Percentiles rank a stretch among this genome's conserved stretches.
Conservation (phyloP, 2,329 filamentous ascomycete species). For the Aureobasidium zeae region DNA sequence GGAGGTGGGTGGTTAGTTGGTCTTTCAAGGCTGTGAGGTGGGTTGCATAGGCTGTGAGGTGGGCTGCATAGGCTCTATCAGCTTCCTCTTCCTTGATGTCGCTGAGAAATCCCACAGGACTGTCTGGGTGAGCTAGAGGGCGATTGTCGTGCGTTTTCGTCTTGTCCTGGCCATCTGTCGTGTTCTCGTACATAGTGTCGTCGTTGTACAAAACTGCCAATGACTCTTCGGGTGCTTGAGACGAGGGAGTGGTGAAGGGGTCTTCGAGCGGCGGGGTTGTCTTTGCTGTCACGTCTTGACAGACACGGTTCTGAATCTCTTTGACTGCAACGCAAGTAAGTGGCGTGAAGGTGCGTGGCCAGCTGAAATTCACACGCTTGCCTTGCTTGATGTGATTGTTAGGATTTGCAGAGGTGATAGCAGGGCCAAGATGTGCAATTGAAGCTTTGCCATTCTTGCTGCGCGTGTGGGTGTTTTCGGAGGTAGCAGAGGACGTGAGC, state of each 20-base stretch:
- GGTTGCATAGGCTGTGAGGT: not conserved
- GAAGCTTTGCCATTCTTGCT: not conserved
- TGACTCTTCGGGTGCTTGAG: not conserved
- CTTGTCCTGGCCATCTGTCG: not conserved
- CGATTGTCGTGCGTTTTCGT: no score
- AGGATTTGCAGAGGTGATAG: not conserved
- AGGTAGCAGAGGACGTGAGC: not conserved
- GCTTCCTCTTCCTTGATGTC: constrained; percentile 10
- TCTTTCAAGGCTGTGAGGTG: constrained; percentile 24
- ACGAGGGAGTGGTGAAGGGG: not conserved
- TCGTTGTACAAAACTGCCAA: not conserved
- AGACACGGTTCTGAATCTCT: not conserved
- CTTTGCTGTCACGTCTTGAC: constrained; percentile 1
- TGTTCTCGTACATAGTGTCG: not conserved
- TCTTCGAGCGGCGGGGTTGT: constrained; percentile 2
- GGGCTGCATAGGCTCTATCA: constrained; percentile 6
- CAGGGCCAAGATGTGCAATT: constrained; percentile 1
- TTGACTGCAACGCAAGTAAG: constrained; percentile 6
- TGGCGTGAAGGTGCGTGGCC: constrained; percentile 3
- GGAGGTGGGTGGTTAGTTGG: constrained; percentile 30
- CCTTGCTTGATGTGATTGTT: not conserved
- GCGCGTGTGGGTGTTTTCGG: not conserved
- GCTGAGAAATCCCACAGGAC: not conserved
- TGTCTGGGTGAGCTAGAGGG: constrained; percentile 1
- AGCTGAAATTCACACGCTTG: constrained; percentile 9